These are phyloP conservation scores for Aspergillus cejpii DNA, from an alignment of 2,329 filamentous ascomycete species.

Conservation along the genomic window DNA sequence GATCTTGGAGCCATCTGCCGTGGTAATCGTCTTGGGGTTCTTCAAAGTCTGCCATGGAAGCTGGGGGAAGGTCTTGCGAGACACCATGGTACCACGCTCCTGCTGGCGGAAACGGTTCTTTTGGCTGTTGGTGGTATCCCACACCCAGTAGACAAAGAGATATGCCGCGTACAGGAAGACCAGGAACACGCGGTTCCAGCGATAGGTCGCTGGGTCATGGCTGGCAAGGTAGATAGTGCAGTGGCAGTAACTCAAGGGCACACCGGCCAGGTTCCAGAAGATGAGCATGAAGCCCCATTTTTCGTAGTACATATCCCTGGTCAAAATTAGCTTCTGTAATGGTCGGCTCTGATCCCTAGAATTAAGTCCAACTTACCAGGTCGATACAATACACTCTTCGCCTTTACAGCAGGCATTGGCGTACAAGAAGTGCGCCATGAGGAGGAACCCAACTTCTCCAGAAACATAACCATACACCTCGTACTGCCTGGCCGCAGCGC, in stretches of 20 bases:
- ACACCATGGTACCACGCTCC: conserved; percentile 62
- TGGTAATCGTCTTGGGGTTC: conserved; percentile 72
- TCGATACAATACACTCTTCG: conserved; percentile 82
- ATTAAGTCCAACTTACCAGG: conserved; percentile 53
- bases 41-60: conserved; percentile 79
- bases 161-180: conserved; percentile 62
- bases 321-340: not conserved
- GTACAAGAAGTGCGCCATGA: conserved; percentile 88
- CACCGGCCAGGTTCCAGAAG: conserved; percentile 93
- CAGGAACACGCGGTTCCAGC: conserved; percentile 65
- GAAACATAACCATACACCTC: conserved; percentile 80
- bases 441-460: conserved; percentile 72
- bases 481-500: conserved; percentile 72
- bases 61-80: conserved; percentile 78
- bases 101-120: conserved; percentile 85
- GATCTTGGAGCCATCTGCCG: conserved; percentile 66
- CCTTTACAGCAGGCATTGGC: conserved; percentile 89
- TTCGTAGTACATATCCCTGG: conserved; percentile 91
- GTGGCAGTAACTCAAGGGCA: conserved; percentile 87
- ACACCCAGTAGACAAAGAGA: conserved; percentile 79
- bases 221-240: conserved; percentile 85
- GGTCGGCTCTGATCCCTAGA: no score
- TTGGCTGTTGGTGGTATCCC: conserved; percentile 87
- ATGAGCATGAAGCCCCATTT: conserved; percentile 98
- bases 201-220: conserved; percentile 69